Conservation (phyloP, 345 rosid genomes). For the Lumnitzera racemosa region DNA sequence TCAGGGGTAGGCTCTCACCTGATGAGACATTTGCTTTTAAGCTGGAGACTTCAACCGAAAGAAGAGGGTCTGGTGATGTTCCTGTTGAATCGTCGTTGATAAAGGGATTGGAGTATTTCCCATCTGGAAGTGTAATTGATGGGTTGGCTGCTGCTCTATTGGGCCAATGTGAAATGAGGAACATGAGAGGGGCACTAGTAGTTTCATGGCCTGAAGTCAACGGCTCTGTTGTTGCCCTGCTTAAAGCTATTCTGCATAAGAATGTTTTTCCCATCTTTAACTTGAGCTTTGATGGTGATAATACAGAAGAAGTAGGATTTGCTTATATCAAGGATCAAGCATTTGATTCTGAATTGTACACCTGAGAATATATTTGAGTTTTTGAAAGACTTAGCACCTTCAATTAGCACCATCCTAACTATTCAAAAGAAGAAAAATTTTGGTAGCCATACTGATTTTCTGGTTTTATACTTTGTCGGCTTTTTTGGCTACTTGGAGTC, state of each 20-base stretch:
- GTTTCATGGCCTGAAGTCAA: conserved; percentile 79
- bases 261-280: conserved; percentile 42
- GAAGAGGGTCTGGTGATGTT: conserved; percentile 21
- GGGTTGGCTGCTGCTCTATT: conserved; percentile 83
- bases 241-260: conserved; percentile 39
- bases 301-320: conserved; percentile 20
- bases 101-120: conserved; percentile 62
- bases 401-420: too few species aligned
- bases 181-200: conserved; percentile 61
- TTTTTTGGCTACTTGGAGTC: too few species aligned
- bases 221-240: conserved; percentile 37
- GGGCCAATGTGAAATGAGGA: conserved; percentile 63
- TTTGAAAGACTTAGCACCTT: too few species aligned
- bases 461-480: too few species aligned
- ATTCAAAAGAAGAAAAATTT: too few species aligned
- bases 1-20: conserved; percentile 68
- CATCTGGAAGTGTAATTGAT: conserved; percentile 83
- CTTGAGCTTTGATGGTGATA: conserved; percentile 15
- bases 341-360: conserved; percentile 52
- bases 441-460: too few species aligned
- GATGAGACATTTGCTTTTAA: conserved; percentile 67
- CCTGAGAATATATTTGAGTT: conserved; percentile 22
- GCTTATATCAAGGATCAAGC: conserved; percentile 32
- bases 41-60: conserved; percentile 70
- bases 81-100: conserved; percentile 25